phyloP scores from a whole-genome alignment of 2,329 filamentous ascomycete genomes.

The Cercospora nicotianae region DNA sequence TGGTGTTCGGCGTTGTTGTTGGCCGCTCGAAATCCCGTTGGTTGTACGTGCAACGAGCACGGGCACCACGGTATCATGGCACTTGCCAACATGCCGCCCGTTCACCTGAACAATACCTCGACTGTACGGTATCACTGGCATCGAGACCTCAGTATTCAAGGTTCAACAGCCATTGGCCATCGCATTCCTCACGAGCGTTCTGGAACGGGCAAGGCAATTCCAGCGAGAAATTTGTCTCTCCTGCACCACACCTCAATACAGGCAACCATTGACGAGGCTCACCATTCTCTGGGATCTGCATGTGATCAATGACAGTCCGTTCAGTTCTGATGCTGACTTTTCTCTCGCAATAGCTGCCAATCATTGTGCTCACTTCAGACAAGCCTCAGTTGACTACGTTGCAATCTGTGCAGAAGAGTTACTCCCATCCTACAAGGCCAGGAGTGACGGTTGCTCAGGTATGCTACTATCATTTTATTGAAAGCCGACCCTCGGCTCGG shows the following conservation, averaged over 20 bases:
- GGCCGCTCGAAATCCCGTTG: neutral
- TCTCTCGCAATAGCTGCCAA: conserved; percentile 1
- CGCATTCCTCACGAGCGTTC: conserved; percentile 11
- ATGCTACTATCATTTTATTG: conserved; percentile 22
- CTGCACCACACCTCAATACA: neutral
- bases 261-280: neutral
- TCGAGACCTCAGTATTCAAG: neutral
- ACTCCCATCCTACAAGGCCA: conserved; percentile 5
- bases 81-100: neutral
- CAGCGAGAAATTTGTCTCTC: conserved; percentile 12
- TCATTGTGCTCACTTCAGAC: neutral
- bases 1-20: neutral
- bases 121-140: neutral
- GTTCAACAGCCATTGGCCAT: neutral
- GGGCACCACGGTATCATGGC: neutral
- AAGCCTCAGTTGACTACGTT: neutral
- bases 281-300: neutral
- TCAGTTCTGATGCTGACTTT: neutral
- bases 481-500: conserved; percentile 23
- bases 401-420: neutral
- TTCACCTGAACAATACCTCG: conserved; percentile 7
- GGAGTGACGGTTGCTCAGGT: conserved; percentile 19
- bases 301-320: neutral
- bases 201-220: conserved; percentile 13
- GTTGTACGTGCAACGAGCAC: conserved; percentile 5